Conservation (phyloP, 345 rosid species). For the Eucalyptus camaldulensis region DNA sequence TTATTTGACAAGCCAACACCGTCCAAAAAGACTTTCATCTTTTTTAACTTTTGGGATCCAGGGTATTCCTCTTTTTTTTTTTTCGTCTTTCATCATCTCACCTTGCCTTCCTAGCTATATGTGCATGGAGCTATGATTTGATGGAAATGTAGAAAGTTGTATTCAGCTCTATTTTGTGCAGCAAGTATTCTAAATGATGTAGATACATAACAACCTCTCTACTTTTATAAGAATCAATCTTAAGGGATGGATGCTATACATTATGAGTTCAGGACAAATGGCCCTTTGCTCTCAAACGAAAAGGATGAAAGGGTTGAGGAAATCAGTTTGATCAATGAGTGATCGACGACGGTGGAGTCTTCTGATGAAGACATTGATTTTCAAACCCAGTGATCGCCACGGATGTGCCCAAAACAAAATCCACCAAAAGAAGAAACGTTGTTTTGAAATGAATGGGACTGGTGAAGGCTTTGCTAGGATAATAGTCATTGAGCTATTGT, state of each 20-base stretch:
- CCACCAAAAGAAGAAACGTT: neutral
- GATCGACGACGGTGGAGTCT: neutral
- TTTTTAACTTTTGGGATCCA: too few relatives aligned
- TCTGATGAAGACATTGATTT: neutral
- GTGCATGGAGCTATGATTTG: neutral
- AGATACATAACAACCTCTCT: neutral
- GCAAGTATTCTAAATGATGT: neutral
- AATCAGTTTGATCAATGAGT: neutral
- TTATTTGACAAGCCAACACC: too few relatives aligned
- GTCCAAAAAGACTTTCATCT: too few relatives aligned
- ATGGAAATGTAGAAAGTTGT: neutral
- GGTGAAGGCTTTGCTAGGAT: too few relatives aligned
- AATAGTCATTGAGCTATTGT: too few relatives aligned
- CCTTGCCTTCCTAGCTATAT: neutral
- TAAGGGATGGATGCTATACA: neutral
- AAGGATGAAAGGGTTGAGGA: neutral
- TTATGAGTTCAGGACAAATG: neutral
- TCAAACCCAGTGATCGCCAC: accelerated
- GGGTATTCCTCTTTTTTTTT: too few relatives aligned
- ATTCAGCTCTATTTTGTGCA: neutral
- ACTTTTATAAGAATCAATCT: neutral
- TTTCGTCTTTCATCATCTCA: neutral
- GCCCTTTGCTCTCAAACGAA: neutral
- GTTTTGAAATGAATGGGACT: too few relatives aligned
- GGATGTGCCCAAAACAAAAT: neutral